Percentiles rank a stretch among this genome's conserved stretches.
Evolutionary conservation across 2,329 filamentous ascomycete species (phyloP).

Genomic region (Ceratocystis destructans): DNA sequence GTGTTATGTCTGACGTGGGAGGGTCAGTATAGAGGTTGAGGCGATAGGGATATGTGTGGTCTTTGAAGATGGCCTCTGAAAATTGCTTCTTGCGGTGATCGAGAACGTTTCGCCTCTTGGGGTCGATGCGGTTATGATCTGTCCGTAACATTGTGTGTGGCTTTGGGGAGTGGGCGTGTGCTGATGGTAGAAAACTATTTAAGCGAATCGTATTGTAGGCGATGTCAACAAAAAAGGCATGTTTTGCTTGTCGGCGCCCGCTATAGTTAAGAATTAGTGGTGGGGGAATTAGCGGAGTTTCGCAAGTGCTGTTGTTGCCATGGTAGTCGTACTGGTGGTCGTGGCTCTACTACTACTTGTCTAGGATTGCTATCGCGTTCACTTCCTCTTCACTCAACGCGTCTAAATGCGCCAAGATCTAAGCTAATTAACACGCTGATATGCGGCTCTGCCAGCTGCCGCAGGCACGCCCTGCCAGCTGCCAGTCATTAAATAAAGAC

Average conservation of each 20-base stretch:
- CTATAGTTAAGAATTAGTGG: neutral
- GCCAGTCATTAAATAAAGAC: neutral
- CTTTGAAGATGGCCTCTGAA: constrained; percentile 59
- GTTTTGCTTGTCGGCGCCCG: too few relatives aligned
- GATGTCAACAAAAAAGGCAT: neutral
- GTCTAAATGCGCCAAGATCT: neutral
- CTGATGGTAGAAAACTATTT: neutral
- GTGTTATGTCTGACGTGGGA: constrained; percentile 83
- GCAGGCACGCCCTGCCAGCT: neutral
- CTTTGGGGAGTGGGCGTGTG: neutral
- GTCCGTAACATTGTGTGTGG: constrained; percentile 35
- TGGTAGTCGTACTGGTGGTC: neutral
- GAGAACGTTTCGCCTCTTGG: constrained; percentile 63
- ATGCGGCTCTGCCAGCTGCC: neutral
- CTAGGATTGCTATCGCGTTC: neutral
- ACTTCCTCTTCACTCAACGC: neutral
- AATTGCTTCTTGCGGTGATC: constrained; percentile 83
- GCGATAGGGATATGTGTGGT: constrained; percentile 66
- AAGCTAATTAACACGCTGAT: neutral
- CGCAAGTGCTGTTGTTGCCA: neutral
- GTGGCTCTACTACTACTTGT: too few relatives aligned
- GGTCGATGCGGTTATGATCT: constrained; percentile 40
- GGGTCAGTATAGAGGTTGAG: constrained; percentile 85
- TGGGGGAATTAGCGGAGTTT: neutral
- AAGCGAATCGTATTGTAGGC: neutral